phyloP scores from a whole-genome alignment of 495 filamentous ascomycete species.

The Aspergillus ostianus region DNA sequence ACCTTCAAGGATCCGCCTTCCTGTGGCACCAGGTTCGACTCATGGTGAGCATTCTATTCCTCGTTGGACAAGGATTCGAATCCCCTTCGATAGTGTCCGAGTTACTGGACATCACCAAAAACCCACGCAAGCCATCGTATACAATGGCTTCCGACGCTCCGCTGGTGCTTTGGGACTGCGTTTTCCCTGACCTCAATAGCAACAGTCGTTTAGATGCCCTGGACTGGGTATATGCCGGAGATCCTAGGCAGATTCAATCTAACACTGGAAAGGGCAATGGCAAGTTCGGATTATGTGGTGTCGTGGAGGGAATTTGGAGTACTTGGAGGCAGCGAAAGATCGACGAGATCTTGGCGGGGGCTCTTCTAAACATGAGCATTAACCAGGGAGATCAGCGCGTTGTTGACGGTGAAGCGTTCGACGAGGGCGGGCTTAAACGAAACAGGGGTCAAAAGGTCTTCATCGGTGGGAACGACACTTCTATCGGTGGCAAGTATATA shows the following conservation, averaged over 20 bases:
- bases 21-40: slow-evolving; percentile 97
- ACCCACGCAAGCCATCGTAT: slow-evolving; percentile 75
- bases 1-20: slow-evolving; percentile 87
- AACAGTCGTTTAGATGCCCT: slow-evolving; percentile 59
- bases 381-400: slow-evolving; percentile 44
- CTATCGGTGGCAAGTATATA: slow-evolving; percentile 63
- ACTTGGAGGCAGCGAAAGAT: slow-evolving; percentile 83
- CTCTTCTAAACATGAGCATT: slow-evolving; percentile 62
- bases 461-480: slow-evolving; percentile 62
- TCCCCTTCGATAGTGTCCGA: slow-evolving; percentile 64
- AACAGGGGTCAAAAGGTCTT: slow-evolving; percentile 61
- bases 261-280: slow-evolving; percentile 38
- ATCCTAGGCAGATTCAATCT: slow-evolving; percentile 38
- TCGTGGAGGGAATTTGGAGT: slow-evolving; percentile 75
- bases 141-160: slow-evolving; percentile 86
- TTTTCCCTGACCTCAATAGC: slow-evolving; percentile 66
- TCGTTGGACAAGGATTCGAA: slow-evolving; percentile 89
- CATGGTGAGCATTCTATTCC: slow-evolving; percentile 83
- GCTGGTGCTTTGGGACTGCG: slow-evolving; percentile 91
- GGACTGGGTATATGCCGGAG: slow-evolving; percentile 75
- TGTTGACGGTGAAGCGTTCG: slow-evolving; percentile 23
- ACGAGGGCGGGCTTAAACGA: slow-evolving; percentile 24
- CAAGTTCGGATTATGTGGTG: slow-evolving; percentile 62
- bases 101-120: slow-evolving; percentile 66
- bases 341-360: slow-evolving; percentile 75